Base-by-base conservation (phyloP, 169 alveolate species). In the Plasmodium reichenowi region DNA sequence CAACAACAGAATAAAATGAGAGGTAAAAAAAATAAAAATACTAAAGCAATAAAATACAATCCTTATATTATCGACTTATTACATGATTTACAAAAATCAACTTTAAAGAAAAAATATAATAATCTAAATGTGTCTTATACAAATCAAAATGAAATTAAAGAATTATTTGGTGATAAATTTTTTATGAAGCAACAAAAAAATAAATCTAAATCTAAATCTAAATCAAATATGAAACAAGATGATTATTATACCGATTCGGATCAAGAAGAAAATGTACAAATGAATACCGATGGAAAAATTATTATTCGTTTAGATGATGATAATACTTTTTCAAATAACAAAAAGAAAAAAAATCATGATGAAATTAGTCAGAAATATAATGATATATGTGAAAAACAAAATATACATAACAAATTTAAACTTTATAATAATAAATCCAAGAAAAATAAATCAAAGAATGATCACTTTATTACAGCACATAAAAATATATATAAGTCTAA, bases 401-500 rank as follows among this genome's bases (percentile, higher is more conserved):
- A 71, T 54, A 71, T 63, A 22, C 75, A 71, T 13, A 45, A 52
- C 59, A 85, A 85, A 70, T 32, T 56, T 26, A 72, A 50, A 47
- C 29, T 67, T 29, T 5, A 38, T 38, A 50, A 20, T 22, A 70
- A 71, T 22, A 83, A 68, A 45, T 20, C 47, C 26, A 45, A 47
- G 66, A 59, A 59, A 45, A 85, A 85, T 43, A 68, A 71, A 58
- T 32, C 59, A 59, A 71, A 70, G 24, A 26, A 20, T 24, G 48
- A 80, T 45, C 45, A 29, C 24, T 85, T 85, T 22, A 47, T 85
- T 54, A 85, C 92, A 29, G 87, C 74, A 24, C 75, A 71, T 59
- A 85, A 85, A 59, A 70, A 60, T 24, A n/a, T 56, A 85, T 85
- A 85, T 73, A 85, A 63, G 45, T 85, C 92, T 5, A 85, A 85